phyloP scores from a whole-genome alignment of 768 basidiomycete species.

The Coprinopsis marcescibilis region DNA sequence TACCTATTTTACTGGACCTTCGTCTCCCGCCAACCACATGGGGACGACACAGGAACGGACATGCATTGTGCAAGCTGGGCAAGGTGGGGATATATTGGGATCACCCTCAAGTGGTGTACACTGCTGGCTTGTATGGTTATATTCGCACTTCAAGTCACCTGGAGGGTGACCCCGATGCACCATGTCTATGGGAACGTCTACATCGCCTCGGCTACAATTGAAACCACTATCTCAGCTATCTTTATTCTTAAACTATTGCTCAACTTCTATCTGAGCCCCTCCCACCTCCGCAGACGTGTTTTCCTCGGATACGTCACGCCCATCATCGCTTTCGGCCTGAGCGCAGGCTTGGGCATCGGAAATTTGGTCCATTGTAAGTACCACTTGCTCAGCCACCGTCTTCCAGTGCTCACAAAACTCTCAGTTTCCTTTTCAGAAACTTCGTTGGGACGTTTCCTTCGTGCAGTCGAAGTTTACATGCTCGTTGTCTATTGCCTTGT shows the following conservation, averaged over 20 bases:
- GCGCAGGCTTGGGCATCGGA: conserved; percentile 47
- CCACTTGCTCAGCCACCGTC: conserved; percentile 10
- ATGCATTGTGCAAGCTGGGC: conserved; percentile 59
- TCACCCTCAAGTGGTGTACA: conserved; percentile 45
- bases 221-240: conserved; percentile 51
- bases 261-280: conserved; percentile 46
- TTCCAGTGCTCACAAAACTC: not conserved
- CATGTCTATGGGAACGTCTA: conserved; percentile 42
- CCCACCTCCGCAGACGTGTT: conserved; percentile 34
- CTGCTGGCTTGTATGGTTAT: conserved; percentile 40
- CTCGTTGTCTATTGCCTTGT: conserved; percentile 55
- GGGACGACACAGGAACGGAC: conserved; percentile 2
- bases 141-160: conserved; percentile 55
- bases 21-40: conserved; percentile 46
- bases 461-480: conserved; percentile 58
- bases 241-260: conserved; percentile 59
- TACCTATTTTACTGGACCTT: conserved; percentile 68
- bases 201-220: conserved; percentile 48
- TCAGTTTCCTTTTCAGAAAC: conserved; percentile 67
- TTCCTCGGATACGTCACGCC: conserved; percentile 44
- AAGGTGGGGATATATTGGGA: conserved; percentile 56
- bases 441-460: conserved; percentile 59
- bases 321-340: conserved; percentile 47
- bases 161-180: conserved; percentile 45
- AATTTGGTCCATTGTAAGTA: conserved; percentile 54